Conservation (phyloP, 176 grass and related monocot species). For the bread wheat (Triticum aestivum) region IWGSC_CS_RefSeq_v2.1 NC_057812.1:130954054-130954553, state of each 20-base stretch:
- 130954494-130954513: constrained; percentile 35
- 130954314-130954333: constrained; percentile 59
- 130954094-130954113: constrained; percentile 62
- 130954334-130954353: constrained; percentile 42
- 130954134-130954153: constrained; percentile 23
- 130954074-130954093: constrained; percentile 62
- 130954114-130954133: constrained; percentile 48
- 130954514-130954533: constrained; percentile 53
- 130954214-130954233: constrained; percentile 61
- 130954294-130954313: constrained; percentile 35
- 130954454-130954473: not conserved
- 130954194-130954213: constrained; percentile 43
- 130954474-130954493: constrained; percentile 27
- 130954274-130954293: not conserved
- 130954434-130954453: constrained; percentile 4
- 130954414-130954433: constrained; percentile 26
- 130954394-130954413: constrained; percentile 24
- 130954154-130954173: not conserved
- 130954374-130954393: constrained; percentile 44
- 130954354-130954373: constrained; percentile 8
- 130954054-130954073: constrained; percentile 60
- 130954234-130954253: constrained; percentile 61
- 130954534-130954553: constrained; percentile 35
- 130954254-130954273: constrained; percentile 38
- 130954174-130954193: constrained; percentile 51